These are phyloP conservation scores for Nigrospora sphaerica DNA, from an alignment of 2,329 filamentous ascomycete genomes.

Conservation along the genomic window DNA sequence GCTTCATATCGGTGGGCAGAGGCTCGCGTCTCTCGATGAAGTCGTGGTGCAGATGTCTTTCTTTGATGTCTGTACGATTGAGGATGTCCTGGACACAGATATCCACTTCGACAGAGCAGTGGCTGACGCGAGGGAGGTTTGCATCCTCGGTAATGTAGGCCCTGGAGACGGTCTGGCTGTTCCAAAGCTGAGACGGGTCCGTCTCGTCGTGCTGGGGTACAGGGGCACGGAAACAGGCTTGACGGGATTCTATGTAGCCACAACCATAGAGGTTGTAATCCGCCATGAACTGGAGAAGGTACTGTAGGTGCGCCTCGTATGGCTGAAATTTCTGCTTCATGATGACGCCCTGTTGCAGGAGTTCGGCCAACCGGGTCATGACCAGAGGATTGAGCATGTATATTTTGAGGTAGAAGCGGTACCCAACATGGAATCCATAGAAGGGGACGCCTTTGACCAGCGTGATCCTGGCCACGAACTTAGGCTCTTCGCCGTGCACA, in stretches of 20 bases:
- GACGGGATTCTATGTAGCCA: slow-evolving; percentile 69
- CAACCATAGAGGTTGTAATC: slow-evolving; percentile 98
- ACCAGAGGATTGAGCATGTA: slow-evolving; percentile 84
- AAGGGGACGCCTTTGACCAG: slow-evolving; percentile 91
- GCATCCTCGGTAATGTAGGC: slow-evolving; percentile 54
- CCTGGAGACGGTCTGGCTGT: slow-evolving; percentile 61
- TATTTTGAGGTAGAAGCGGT: slow-evolving; percentile 85
- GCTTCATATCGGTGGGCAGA: slow-evolving; percentile 61
- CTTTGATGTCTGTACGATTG: slow-evolving; percentile 69
- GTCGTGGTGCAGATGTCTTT: slow-evolving; percentile 77
- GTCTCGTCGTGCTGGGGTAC: slow-evolving; percentile 63
- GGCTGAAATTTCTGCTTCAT: slow-evolving; percentile 81
- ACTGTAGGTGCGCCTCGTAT: slow-evolving; percentile 90
- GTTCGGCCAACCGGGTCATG: slow-evolving; percentile 80
- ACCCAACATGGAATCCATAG: slow-evolving; percentile 92
- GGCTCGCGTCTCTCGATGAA: slow-evolving; percentile 69
- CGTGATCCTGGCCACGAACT: slow-evolving; percentile 83
- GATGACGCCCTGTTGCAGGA: slow-evolving; percentile 81
- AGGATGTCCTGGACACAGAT: slow-evolving; percentile 81
- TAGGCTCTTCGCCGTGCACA: slow-evolving; percentile 56
- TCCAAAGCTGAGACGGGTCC: slow-evolving; percentile 63
- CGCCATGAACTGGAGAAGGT: slow-evolving; percentile 92
- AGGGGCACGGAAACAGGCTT: slow-evolving; percentile 66
- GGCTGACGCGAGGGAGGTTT: slow-evolving; percentile 68
- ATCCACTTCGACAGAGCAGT: slow-evolving; percentile 86